Evolutionary conservation across 1,284 basidiomycete genomes (phyloP), one percentile per base, ranked within the genome.

Genomic region (Malassezia restricta): DNA sequence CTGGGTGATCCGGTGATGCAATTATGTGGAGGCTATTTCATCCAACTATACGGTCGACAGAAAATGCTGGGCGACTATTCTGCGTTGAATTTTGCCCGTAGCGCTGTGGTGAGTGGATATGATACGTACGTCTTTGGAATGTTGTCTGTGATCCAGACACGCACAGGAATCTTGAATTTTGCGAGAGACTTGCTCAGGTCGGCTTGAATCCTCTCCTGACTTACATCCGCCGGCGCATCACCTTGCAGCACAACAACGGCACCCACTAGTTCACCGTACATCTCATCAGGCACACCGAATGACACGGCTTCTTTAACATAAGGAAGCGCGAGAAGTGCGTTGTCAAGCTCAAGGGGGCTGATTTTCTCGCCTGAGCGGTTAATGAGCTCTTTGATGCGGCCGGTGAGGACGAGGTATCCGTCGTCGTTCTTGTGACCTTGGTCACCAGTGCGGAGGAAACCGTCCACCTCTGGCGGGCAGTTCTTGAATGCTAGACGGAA

Each of bases 361-460:
- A 83, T 80, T 57, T 83, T 82, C 67, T 84, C 82, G 2, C 82
- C 82, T 11, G 80, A 81, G 56, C 71, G 61, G 61, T 71, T 73
- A 62, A 73, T 69, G 39, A 74, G 58, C 54, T 74, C 67, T 40
- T 71, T 73, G 54, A 72, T 69, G 11, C 74, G 61, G 11, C 72
- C 68, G 5, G 68, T 67, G 29, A 73, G 78, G 55, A 78, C 77
- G 5, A 83, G 69, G 65, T 82, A 81, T 17, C 82, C 81, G 52
- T 81, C 79, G 24, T 71, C 60, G 64, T 82, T 80, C 71, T 82
- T 76, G 60, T 79, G 78, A 4, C 82, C 82, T 61, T 81, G 76
- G 62, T 84, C 82, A 5, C 82, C 82, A 3, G 81, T 81, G 54
- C 82, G 79, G 65, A 77, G 75, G 70, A 75, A 77, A 12, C 76